Base-by-base conservation (phyloP, 805 yeast genomes). In the Pichia membranifaciens region DNA sequence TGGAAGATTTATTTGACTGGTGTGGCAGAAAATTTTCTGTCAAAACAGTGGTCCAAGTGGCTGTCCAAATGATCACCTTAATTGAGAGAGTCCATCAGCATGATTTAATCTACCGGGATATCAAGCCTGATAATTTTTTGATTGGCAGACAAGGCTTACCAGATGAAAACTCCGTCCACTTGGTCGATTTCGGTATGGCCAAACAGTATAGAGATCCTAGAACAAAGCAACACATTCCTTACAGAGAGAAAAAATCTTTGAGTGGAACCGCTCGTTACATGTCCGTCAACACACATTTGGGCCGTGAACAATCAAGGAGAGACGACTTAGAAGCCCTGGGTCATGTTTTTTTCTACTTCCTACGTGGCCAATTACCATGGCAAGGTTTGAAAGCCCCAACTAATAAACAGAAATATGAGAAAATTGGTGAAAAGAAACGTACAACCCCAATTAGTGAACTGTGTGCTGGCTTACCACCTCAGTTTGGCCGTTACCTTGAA, bases 221-320 rank as follows among this genome's bases (percentile, higher is more conserved):
- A 66, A 84, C 98, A 12, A 88, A 88, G 61, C 85, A 84, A 61
- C 99, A 93, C 67, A 93, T 93, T 55, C 98, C 99, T 29, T 93
- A 90, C 68, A 77, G 98, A 59, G 99, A 93, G 66, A 87, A 90
- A 66, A 93, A 93, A 69, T 87, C 96, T 5, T 72, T 93, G 54
- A 85, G 96, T 65, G 99, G 99, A 43, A 93, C 99, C 3, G 99
- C 98, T n/a, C 76, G 99, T 59, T 93, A 93, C 70, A 93, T 93
- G 97, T 84, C 95, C 28, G 90, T 93, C 55, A 93, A 93, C 70
- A 93, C 99, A 9, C 99, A 93, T 68, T 71, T 93, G 59, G 99
- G 99, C 42, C 81, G 97, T 59, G 99, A 93, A 67, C 99, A 93
- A 72, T 82, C 87, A 59, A 82, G 99, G 64, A 78, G 99, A 59